phyloP scores from a whole-genome alignment of 306 rosid genomes.

The Gillenia trifoliata region DNA sequence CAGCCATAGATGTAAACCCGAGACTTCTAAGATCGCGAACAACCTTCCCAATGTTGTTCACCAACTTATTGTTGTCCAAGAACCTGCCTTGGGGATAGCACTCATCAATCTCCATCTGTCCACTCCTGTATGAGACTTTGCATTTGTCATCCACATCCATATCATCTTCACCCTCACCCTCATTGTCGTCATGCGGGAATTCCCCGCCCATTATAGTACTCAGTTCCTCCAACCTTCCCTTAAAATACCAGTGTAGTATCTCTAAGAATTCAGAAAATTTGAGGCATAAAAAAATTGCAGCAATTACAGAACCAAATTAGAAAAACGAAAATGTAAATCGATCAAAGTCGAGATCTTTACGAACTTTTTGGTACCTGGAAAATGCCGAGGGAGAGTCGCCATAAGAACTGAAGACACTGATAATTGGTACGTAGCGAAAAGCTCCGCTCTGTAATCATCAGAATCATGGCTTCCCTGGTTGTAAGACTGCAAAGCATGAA shows the following conservation, averaged over 20 bases:
- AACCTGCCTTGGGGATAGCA: conserved; percentile 49
- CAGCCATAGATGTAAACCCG: conserved; percentile 95
- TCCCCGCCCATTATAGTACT: conserved; percentile 74
- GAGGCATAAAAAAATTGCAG: background rate
- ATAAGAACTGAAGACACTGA: conserved; percentile 73
- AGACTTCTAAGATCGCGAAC: conserved; percentile 80
- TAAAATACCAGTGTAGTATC: conserved; percentile 91
- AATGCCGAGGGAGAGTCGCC: conserved; percentile 79
- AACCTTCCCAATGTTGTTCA: conserved; percentile 82
- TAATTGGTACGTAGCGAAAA: conserved; percentile 61
- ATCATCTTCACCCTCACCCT: conserved; percentile 69
- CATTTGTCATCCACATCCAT: no score
- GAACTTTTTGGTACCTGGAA: conserved; percentile 49
- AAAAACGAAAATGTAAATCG: background rate
- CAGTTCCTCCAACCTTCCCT: conserved; percentile 81
- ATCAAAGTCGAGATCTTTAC: background rate
- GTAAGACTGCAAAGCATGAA: conserved; percentile 65
- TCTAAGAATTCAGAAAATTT: conserved; percentile 34
- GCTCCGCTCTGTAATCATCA: conserved; percentile 42
- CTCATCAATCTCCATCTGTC: conserved; percentile 84
- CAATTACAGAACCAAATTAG: conserved; percentile 1
- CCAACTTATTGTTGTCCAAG: conserved; percentile 68
- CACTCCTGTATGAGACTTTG: no score
- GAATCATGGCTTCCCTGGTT: conserved; percentile 39
- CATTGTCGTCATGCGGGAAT: conserved; percentile 39